Conservation (phyloP, 2,329 filamentous ascomycete genomes). For the Penicillium sp. region DNA sequence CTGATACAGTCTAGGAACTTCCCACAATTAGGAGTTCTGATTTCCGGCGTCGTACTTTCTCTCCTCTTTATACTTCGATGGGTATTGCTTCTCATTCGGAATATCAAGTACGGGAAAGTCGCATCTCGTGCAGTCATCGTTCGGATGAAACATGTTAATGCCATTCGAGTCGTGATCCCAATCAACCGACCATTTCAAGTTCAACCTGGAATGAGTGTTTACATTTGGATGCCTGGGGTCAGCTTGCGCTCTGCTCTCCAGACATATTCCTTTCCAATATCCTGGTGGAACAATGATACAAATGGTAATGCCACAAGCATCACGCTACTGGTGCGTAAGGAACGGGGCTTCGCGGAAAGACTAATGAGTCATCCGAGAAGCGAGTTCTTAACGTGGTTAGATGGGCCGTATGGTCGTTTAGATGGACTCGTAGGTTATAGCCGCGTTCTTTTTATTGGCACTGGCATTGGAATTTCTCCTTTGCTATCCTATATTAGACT, state of each 20-base stretch:
- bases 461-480: slow-evolving; percentile 30
- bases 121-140: slow-evolving; percentile 3
- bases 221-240: slow-evolving; percentile 23
- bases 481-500: slow-evolving; percentile 30
- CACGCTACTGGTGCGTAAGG: slow-evolving; percentile 2
- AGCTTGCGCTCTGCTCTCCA: slow-evolving; percentile 20
- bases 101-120: slow-evolving; percentile 10
- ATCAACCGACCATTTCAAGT: slow-evolving; percentile 14
- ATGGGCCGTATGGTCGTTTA: slow-evolving; percentile 26
- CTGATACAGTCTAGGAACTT: background rate
- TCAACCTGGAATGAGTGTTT: slow-evolving; percentile 17
- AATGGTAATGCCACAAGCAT: slow-evolving; percentile 21
- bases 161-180: slow-evolving; percentile 11
- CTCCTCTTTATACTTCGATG: slow-evolving; percentile 5
- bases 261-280: slow-evolving; percentile 30
- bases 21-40: background rate
- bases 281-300: slow-evolving; percentile 19
- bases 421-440: slow-evolving; percentile 24
- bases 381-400: slow-evolving; percentile 20
- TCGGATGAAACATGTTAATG: background rate
- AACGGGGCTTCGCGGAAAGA: slow-evolving; percentile 11
- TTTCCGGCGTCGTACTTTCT: background rate
- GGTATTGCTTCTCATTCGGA: slow-evolving; percentile 18
- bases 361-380: slow-evolving; percentile 17
- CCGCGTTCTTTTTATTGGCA: slow-evolving; percentile 32